These are phyloP conservation scores for Colletotrichum tofieldiae DNA, from an alignment of 2,329 filamentous ascomycete species.

Conservation along the genomic window DNA sequence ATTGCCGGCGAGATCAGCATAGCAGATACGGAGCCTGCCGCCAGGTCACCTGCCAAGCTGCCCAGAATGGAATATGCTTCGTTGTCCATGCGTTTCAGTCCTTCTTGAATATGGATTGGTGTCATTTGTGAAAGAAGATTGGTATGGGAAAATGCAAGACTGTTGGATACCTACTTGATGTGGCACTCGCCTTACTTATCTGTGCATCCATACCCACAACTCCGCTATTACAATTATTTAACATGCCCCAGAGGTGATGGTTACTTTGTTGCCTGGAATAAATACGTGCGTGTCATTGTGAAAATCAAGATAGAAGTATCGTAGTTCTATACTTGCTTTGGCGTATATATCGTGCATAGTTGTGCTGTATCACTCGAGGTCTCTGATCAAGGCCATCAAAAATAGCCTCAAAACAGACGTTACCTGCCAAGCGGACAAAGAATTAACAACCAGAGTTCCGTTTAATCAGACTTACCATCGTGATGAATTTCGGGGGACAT, in stretches of 20 bases:
- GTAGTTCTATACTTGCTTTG: background rate
- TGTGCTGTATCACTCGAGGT: background rate
- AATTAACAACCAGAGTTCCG: background rate
- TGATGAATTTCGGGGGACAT: background rate
- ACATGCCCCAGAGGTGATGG: too few species aligned
- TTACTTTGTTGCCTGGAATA: background rate
- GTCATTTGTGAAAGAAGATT: background rate
- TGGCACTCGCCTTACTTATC: slow-evolving; percentile 30
- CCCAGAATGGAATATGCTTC: slow-evolving; percentile 16
- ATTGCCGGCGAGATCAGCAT: slow-evolving; percentile 49
- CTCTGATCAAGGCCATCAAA: background rate
- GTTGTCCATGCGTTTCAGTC: background rate
- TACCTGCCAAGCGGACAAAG: background rate
- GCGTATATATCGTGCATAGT: background rate
- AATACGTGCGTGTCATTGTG: background rate
- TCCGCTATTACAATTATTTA: background rate
- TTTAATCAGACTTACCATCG: background rate
- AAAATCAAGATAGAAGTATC: background rate
- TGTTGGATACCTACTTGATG: background rate
- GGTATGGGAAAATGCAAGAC: background rate
- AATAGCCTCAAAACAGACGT: background rate
- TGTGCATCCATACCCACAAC: background rate
- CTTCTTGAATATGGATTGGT: slow-evolving; percentile 6
- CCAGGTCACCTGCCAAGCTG: slow-evolving; percentile 44
- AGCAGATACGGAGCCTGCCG: slow-evolving; percentile 48